Evolutionary conservation across 139 green algal species (phyloP), one percentile per base, ranked within the genome.

Genomic region (Picochlorum sp.): DNA sequence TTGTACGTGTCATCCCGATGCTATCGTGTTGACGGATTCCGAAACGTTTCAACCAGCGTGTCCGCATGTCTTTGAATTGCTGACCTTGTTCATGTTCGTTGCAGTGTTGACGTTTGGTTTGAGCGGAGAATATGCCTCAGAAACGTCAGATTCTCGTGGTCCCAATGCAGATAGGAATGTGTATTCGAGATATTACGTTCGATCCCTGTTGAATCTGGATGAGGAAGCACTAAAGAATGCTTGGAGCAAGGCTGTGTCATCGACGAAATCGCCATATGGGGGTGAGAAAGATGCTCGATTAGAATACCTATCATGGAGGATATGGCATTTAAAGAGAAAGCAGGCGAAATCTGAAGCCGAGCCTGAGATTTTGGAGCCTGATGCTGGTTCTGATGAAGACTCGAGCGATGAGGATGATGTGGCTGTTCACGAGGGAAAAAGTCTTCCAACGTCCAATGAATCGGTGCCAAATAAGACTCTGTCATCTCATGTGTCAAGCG

Each of bases 311-410:
- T 84, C 80, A 13, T 94, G 88, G 87, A 79, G 87, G 18, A 85
- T 92, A 41, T 95, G 87, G 88, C 66, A 75, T 72, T 84, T 94
- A 76, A 90, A 90, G 74, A 82, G 85, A 23, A 82, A 80, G 51
- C 16, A 41, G 8, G 34, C 34, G 34, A 60, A 69, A 34, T n/a
- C 69, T 69, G 6, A 52, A 57, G 63, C 74, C 51, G 15, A 66
- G 37, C 28, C 6, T 18, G 45, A 62, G 45, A 56, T 44, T n/a
- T 24, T 6, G 21, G 51, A 56, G 5, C 44, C 58, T n/a, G 45
- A 60, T 76, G 37, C 18, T 45, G 10, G 45, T 15, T 49, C 45
- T 30, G 18, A 28, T 44, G 57, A 57, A n/a, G 34, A 57, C 45
- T 38, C 50, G n/a, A 45, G 61, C 34, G 52, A 54, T 20, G 18